These are phyloP conservation scores for Solanum chilense DNA, from an alignment of 257 asterid genomes.

Conservation along the genomic window DNA sequence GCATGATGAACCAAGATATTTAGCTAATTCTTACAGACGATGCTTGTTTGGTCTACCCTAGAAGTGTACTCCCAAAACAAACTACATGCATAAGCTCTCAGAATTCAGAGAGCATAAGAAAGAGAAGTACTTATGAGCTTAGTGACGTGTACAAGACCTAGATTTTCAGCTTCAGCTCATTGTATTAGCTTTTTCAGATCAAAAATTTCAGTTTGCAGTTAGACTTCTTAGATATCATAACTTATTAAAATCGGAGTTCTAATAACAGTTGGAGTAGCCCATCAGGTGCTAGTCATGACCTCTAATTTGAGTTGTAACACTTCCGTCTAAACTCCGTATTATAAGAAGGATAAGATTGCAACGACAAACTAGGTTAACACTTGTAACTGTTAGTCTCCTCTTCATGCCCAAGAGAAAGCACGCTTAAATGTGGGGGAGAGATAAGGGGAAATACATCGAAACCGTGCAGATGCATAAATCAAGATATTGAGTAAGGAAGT, in stretches of 20 bases:
- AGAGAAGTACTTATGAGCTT: not conserved
- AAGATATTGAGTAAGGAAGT: not conserved
- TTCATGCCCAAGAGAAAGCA: not conserved
- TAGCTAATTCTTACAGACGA: not conserved
- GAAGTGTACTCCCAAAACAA: not conserved
- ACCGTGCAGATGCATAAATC: not conserved
- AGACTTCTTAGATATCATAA: not conserved
- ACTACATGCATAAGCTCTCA: not conserved
- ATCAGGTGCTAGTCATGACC: not conserved
- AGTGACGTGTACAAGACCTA: not conserved
- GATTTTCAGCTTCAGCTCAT: not conserved
- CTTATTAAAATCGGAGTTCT: not conserved
- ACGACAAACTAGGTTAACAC: not conserved
- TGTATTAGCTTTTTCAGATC: not conserved
- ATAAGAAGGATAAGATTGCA: not conserved
- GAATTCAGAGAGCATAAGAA: not conserved
- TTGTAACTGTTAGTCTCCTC: not conserved
- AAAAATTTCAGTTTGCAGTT: not conserved
- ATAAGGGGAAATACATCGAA: not conserved
- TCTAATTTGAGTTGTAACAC: not conserved
- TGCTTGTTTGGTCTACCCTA: not conserved
- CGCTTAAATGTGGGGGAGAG: not conserved
- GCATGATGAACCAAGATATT: not conserved
- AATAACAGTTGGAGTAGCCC: not conserved
- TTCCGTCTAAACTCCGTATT: not conserved